phyloP scores from a whole-genome alignment of 2,329 filamentous ascomycete species.

The Pseudogymnoascus sp. region DNA sequence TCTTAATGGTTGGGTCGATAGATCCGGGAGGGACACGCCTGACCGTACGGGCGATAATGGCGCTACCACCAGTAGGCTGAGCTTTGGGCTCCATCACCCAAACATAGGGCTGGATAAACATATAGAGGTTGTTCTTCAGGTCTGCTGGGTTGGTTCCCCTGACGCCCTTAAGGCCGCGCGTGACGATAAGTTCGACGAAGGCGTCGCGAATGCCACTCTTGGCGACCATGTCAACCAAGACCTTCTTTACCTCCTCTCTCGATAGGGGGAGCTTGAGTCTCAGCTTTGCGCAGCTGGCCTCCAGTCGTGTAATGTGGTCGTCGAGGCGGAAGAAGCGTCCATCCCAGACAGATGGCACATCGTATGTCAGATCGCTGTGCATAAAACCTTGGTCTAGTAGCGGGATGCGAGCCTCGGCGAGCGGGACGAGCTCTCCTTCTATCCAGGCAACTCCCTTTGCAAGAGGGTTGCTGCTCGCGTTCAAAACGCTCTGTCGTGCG shows the following conservation, averaged over 20 bases:
- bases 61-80: slow-evolving; percentile 35
- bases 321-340: slow-evolving; percentile 45
- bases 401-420: slow-evolving; percentile 42
- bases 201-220: slow-evolving; percentile 42
- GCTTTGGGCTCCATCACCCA: slow-evolving; percentile 43
- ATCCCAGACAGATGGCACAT: slow-evolving; percentile 45
- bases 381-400: slow-evolving; percentile 45
- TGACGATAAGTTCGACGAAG: slow-evolving; percentile 45
- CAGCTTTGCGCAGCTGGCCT: slow-evolving; percentile 39
- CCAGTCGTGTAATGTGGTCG: slow-evolving; percentile 39
- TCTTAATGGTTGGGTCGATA: slow-evolving; percentile 46
- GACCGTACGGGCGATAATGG: slow-evolving; percentile 40
- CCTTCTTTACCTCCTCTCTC: slow-evolving; percentile 32
- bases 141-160: slow-evolving; percentile 31
- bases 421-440: slow-evolving; percentile 35
- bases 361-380: slow-evolving; percentile 45
- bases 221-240: slow-evolving; percentile 38
- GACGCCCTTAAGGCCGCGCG: slow-evolving; percentile 38
- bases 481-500: slow-evolving; percentile 27
- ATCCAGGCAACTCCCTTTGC: slow-evolving; percentile 42
- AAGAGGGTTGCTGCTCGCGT: slow-evolving; percentile 32
- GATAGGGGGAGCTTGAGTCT: slow-evolving; percentile 37
- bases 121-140: slow-evolving; percentile 36
- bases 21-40: slow-evolving; percentile 37
- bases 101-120: slow-evolving; percentile 41